These are phyloP conservation scores for Exophiala oligosperma DNA, from an alignment of 2,329 filamentous ascomycete species.

Conservation along the genomic window DNA sequence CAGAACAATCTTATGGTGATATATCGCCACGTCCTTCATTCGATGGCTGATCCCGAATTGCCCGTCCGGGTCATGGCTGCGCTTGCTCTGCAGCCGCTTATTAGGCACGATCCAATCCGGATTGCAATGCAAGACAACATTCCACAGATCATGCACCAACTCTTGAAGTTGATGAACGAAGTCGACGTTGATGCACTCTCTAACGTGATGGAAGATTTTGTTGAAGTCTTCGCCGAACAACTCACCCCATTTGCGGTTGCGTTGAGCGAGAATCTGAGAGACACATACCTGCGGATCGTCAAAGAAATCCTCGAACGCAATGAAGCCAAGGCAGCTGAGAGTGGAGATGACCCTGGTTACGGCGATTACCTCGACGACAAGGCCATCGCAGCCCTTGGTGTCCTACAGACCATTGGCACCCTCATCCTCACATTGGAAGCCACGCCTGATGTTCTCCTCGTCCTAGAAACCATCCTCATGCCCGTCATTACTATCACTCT, in stretches of 20 bases:
- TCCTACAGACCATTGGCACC: slow-evolving; percentile 95
- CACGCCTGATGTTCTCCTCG: slow-evolving; percentile 89
- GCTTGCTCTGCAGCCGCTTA: slow-evolving; percentile 89
- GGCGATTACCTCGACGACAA: slow-evolving; percentile 96
- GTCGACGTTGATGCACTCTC: slow-evolving; percentile 95
- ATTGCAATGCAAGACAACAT: slow-evolving; percentile 97
- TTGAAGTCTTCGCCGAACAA: slow-evolving; percentile 96
- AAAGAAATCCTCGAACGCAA: slow-evolving; percentile 88
- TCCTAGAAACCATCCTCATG: slow-evolving; percentile 95
- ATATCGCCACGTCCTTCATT: slow-evolving; percentile 94
- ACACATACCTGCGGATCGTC: slow-evolving; percentile 93
- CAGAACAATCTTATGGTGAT: slow-evolving; percentile 92
- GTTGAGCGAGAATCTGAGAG: slow-evolving; percentile 89
- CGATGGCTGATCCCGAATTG: slow-evolving; percentile 90
- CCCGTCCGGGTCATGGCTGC: slow-evolving; percentile 94
- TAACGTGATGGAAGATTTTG: slow-evolving; percentile 99
- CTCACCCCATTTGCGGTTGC: slow-evolving; percentile 96
- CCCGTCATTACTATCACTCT: slow-evolving; percentile 94
- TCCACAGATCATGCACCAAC: slow-evolving; percentile 98
- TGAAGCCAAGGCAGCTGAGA: slow-evolving; percentile 57
- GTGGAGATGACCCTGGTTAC: slow-evolving; percentile 73
- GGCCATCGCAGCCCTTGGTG: slow-evolving; percentile 94
- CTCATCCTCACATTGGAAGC: slow-evolving; percentile 95
- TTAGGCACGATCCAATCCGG: slow-evolving; percentile 90
- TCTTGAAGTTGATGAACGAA: slow-evolving; percentile 95